Evolutionary conservation across 164 flowering plant genomes (phyloP), one percentile per base, ranked within the genome.

Genomic region (Platanus orientalis): DNA sequence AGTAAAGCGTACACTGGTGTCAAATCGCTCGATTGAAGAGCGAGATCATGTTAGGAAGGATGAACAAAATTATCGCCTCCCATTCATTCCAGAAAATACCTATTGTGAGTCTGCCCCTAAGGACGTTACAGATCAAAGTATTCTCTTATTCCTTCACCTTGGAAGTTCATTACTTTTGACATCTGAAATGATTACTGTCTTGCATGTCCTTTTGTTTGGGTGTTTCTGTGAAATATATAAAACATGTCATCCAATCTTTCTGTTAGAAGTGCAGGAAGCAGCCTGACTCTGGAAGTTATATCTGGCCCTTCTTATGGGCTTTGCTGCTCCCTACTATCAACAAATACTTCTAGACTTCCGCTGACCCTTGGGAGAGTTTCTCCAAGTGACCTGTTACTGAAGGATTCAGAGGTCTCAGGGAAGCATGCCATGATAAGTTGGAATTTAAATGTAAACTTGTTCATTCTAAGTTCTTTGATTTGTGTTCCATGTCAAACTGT

Each of bases 181-280:
- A 28, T 63, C 25, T 42, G 44, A 24, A 21, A 30, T 14, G 26
- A 25, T 52, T 34, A 24, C 7, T 63, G 24, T 30, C 7, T 16
- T 51, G 20, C 21, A 26, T 7, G n/a, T 40, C 24, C 57, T 19
- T 63, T 50, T 40, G 34, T 71, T 3, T 1, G 13, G 4, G 9
- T 36, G 49, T 56, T 47, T 70, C 69, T 62, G 56, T 67, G 49
- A 64, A 72, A 65, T 75, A 21, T 81, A 78, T 78, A 76, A 83
- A 79, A 69, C 80, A 71, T 69, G 77, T 81, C 70, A 82, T 76
- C 79, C 78, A 73, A 79, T 78, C 69, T 71, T 79, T 75, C 75
- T 80, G 74, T 89, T 86, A 83, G 87, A 84, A 81, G 79, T 95
- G 93, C 96, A 95, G 97, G 97, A 79, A 84, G 90, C 76, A 78